Evolutionary conservation across 371 early-diverging fungal genomes (phyloP), one percentile per base, ranked within the genome.

Genomic region (Mortierella sp.): DNA sequence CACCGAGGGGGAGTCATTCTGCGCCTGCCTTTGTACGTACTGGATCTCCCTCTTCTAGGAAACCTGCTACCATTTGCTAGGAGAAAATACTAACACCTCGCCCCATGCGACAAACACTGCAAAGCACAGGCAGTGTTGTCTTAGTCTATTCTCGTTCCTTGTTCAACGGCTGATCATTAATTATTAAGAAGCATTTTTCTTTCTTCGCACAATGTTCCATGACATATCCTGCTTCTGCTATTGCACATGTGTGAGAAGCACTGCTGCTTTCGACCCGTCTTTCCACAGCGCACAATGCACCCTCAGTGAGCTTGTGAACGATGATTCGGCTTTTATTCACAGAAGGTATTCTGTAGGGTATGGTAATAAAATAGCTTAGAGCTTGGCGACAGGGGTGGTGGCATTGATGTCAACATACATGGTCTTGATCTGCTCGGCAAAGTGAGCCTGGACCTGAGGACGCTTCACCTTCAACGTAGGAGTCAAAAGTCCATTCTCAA

Each of bases 401-500:
- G 55, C 57, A n/a, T 75, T 44, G 53, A 83, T 53, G 21, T 80
- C 80, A 3, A 74, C 88, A 72, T 91, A 92, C 89, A 92, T 86
- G 28, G 71, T 77, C 71, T 90, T 89, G 69, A 95, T 92, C 51
- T 90, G 88, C 14, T 81, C 59, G 74, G 89, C 87, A 79, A 93
- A 96, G 77, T 90, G 77, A 73, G 91, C 90, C 51, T 84, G 87
- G 34, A 93, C 95, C 76, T 92, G 89, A 48, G 92, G 91, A 77
- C 96, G 92, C 79, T 93, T 93, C 31, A 95, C 90, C 87, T 96
- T 96, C 85, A 95, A 89, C 19, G 92, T 92, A 26, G 91, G 92
- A 0, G 92, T 92, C 83, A 92, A 78, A 43, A 93, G 74, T 0
- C 87, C 90, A 53, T 91, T 91, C 70, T 91, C 92, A 37, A 91